A percentile compares a stretch with the other conserved stretches of the same genome.
Conservation (phyloP, 2,329 filamentous ascomycete species). For the Colletotrichum liaoningense region DNA sequence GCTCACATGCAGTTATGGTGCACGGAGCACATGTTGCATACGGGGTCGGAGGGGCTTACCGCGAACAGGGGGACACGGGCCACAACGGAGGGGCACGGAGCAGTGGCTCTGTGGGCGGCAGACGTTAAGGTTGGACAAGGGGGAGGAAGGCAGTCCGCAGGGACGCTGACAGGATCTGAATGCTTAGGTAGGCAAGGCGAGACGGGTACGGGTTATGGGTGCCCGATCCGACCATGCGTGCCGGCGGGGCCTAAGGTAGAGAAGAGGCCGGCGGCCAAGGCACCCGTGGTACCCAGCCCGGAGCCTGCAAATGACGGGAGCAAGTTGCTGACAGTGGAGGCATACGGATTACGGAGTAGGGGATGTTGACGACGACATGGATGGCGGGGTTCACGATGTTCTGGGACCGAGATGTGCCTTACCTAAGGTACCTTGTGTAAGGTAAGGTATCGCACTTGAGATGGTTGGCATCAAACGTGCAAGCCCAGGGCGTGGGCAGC, state of each 20-base stretch:
- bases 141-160: neutral
- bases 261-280: neutral
- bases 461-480: neutral
- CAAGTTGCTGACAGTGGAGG: constrained; percentile 4
- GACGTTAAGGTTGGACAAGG: constrained; percentile 23
- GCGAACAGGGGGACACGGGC: neutral
- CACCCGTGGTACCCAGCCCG: neutral
- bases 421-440: neutral
- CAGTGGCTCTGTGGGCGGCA: neutral
- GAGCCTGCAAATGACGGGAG: neutral
- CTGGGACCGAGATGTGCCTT: neutral
- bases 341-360: neutral
- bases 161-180: neutral
- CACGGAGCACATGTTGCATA: neutral
- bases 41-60: constrained; percentile 2
- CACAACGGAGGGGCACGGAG: neutral
- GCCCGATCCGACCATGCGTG: constrained; percentile 2
- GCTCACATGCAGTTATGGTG: neutral
- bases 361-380: neutral
- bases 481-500: neutral
- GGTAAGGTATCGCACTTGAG: too few relatives aligned
- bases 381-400: neutral
- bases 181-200: neutral
- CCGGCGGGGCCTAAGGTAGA: neutral
- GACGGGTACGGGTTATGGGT: neutral